Evolutionary conservation across 495 filamentous ascomycete genomes (phyloP), one percentile per base, ranked within the genome.

Genomic region (Lophiostoma macrostomum): DNA sequence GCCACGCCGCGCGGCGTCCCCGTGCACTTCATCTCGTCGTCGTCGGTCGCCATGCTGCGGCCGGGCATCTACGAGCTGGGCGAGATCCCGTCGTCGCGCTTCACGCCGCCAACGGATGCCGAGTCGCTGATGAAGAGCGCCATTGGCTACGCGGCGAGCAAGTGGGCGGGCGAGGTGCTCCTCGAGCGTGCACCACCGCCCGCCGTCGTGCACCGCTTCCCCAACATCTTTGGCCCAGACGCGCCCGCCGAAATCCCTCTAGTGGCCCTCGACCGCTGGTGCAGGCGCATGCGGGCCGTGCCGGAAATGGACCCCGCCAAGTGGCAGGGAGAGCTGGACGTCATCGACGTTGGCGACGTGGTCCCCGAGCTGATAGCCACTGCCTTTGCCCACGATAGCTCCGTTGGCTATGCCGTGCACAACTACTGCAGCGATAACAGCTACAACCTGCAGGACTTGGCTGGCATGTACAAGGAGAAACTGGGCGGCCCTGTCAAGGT

Each of bases 101-200:
- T 34, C 24, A 11, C n/a, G 7, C 38, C 50, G 13, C 28, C 47
- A 12, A 16, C 4, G 22, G 50, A 45, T 30, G 50, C 19, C 37
- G 13, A 23, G 30, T 60, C 19, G 25, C 50, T 22, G 10, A 36
- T 24, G 6, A 66, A 66, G 14, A 64, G 63, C 14, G 46, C 56
- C 1, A 60, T 75, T 38, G 79, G 79, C 0, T 83, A 81, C 47
- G 58, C 60, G 0, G 68, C 76, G 0, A 63, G 68, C 2, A 79
- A 79, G 25, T 84, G 80, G 80, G 80, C 73, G 0, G 72, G 74
- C 46, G 80, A 84, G 62, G 47, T 42, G 5, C 60, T 70, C 20
- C 64, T 83, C 0, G 77, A 81, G 19, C 27, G 30, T 13, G 25
- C 50, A n/a, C n/a, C n/a, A n/a, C n/a, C n/a, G n/a, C 36, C 36